A percentile compares a stretch with the other conserved stretches of the same genome.
Evolutionary conservation across 345 rosid genomes (phyloP).

Genomic region (Kandelia obovata): DNA sequence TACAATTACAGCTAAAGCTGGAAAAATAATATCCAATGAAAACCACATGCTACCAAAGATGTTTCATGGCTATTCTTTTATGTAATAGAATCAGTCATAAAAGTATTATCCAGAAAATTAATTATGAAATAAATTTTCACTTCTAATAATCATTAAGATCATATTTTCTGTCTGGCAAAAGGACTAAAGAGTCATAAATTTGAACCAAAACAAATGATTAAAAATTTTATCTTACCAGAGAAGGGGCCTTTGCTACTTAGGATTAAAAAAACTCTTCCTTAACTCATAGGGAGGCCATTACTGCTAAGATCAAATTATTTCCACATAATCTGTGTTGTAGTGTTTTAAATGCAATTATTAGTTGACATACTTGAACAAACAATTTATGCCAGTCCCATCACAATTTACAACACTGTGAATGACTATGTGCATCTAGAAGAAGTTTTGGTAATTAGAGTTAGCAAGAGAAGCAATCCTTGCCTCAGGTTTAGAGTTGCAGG

Average conservation of each 20-base stretch:
- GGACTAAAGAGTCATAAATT: no score
- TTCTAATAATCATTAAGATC: not conserved
- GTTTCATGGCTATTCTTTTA: not conserved
- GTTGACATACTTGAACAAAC: not conserved
- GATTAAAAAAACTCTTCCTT: no score
- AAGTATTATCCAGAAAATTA: not conserved
- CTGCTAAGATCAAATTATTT: no score
- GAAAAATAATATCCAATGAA: not conserved
- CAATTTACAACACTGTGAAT: not conserved
- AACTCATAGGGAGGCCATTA: no score
- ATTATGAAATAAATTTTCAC: not conserved
- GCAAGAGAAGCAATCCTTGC: constrained; percentile 25
- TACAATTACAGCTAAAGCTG: not conserved
- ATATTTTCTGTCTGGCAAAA: not conserved
- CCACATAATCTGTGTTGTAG: no score
- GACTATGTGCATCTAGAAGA: not conserved
- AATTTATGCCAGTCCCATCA: not conserved
- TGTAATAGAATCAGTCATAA: not conserved
- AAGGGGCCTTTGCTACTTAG: no score
- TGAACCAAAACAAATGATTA: no score
- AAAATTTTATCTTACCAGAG: no score
- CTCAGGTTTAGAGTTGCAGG: constrained; percentile 47
- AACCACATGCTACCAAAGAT: not conserved
- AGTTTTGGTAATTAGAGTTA: constrained; percentile 7
- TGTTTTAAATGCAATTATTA: no score